Conservation (phyloP, 2,329 filamentous ascomycete genomes). For the Botrytis fragariae region DNA sequence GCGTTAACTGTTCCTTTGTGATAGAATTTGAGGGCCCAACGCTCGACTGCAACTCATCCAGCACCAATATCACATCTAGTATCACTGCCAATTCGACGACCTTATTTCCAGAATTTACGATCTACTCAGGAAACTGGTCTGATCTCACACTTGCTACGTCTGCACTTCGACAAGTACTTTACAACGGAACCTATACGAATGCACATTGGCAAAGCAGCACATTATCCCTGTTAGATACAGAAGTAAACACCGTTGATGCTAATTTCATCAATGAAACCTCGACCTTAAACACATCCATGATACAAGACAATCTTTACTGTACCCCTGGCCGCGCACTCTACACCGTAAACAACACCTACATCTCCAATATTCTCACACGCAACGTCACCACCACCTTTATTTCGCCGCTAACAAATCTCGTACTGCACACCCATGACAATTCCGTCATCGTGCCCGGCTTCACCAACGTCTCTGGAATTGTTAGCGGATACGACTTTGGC, state of each 20-base stretch:
- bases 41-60: conserved; percentile 22
- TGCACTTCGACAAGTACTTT: not conserved
- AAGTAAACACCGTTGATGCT: not conserved
- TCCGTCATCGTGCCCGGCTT: conserved; percentile 23
- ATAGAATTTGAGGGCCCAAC: conserved; percentile 26
- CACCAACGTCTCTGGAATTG: not conserved
- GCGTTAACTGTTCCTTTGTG: conserved; percentile 27
- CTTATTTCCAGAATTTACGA: not conserved
- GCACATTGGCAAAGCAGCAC: conserved; percentile 6
- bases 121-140: conserved; percentile 10
- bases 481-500: not conserved
- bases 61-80: not conserved
- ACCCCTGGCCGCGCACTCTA: conserved; percentile 24
- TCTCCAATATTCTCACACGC: conserved; percentile 21
- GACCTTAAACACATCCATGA: not conserved
- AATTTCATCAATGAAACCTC: not conserved
- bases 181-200: not conserved
- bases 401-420: conserved; percentile 20
- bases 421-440: conserved; percentile 10
- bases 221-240: not conserved
- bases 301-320: conserved; percentile 23
- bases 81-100: not conserved
- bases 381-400: conserved; percentile 15
- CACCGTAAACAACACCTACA: conserved; percentile 26
- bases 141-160: not conserved